These are phyloP conservation scores for Flaveria floridana DNA, from an alignment of 140 eudicot genomes.

Conservation along the genomic window DNA sequence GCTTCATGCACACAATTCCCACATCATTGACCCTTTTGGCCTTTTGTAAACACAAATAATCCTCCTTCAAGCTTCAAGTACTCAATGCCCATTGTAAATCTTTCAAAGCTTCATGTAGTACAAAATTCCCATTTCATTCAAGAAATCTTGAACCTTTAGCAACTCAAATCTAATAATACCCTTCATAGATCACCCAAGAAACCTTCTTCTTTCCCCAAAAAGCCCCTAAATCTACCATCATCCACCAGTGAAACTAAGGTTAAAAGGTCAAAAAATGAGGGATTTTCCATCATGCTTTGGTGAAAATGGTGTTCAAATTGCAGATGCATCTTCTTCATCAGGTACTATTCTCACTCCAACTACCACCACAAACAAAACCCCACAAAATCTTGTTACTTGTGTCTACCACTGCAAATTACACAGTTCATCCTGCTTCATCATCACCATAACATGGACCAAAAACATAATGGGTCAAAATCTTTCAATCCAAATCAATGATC, in stretches of 20 bases:
- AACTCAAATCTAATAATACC: not conserved
- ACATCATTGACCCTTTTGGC: not conserved
- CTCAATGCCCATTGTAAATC: not conserved
- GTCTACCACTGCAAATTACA: slow-evolving; percentile 49
- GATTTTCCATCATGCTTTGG: slow-evolving; percentile 77
- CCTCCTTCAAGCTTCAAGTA: slow-evolving; percentile 6
- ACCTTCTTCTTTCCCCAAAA: not conserved
- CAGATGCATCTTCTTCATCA: slow-evolving; percentile 54
- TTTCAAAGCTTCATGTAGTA: slow-evolving; percentile 2
- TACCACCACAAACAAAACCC: slow-evolving; percentile 23
- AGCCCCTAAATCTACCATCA: slow-evolving; percentile 12
- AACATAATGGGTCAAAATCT: slow-evolving; percentile 56
- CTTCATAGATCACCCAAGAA: slow-evolving; percentile 6
- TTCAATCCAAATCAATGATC: slow-evolving; percentile 38
- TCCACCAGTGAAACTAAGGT: not conserved
- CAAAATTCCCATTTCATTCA: slow-evolving; percentile 15
- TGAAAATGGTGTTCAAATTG: slow-evolving; percentile 66
- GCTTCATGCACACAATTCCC: slow-evolving; percentile 23
- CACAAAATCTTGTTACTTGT: slow-evolving; percentile 59
- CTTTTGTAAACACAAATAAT: not conserved
- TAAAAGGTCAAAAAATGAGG: slow-evolving; percentile 37
- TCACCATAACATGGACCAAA: slow-evolving; percentile 60
- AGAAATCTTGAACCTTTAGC: slow-evolving; percentile 24
- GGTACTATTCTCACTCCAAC: slow-evolving; percentile 13
- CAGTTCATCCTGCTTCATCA: slow-evolving; percentile 37